A percentile compares a stretch with the other conserved stretches of the same genome.
These are phyloP conservation scores for Cercis canadensis DNA, from an alignment of 306 rosid genomes.

Conservation along the genomic window DNA sequence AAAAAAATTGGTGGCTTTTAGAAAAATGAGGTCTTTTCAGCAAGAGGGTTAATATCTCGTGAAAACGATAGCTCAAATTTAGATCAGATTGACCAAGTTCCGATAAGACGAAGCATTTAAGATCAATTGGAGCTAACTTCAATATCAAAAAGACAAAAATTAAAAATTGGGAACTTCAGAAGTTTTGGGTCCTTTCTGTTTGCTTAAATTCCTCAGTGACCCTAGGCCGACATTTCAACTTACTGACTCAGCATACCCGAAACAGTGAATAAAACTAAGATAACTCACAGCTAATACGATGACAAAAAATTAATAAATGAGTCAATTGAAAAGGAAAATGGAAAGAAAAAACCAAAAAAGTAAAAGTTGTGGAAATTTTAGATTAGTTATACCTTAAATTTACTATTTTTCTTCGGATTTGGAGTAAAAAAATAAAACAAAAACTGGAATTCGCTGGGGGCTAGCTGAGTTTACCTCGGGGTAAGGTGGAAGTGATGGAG, in stretches of 20 bases:
- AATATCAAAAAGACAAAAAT: background rate
- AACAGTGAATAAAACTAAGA: background rate
- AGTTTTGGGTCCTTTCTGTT: background rate
- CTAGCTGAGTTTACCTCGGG: constrained; percentile 60
- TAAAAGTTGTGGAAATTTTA: background rate
- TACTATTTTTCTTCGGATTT: background rate
- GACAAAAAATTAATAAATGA: background rate
- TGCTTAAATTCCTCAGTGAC: background rate
- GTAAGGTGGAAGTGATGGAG: constrained; percentile 70
- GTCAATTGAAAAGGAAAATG: background rate
- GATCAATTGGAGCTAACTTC: background rate
- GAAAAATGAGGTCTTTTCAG: background rate
- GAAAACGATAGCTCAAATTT: background rate
- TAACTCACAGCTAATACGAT: background rate
- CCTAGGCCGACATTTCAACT: background rate
- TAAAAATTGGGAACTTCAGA: no score
- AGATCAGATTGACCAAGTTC: background rate
- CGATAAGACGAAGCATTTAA: background rate
- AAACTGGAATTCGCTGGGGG: background rate
- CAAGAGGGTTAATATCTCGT: background rate
- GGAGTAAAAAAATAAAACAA: background rate
- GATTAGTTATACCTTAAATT: background rate
- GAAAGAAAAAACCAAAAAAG: background rate
- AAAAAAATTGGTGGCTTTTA: background rate
- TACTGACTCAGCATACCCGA: background rate